Percentiles rank a stretch among this genome's conserved stretches.
These are phyloP conservation scores for Talaromyces ruber DNA, from an alignment of 495 filamentous ascomycete species.

Conservation along the genomic window DNA sequence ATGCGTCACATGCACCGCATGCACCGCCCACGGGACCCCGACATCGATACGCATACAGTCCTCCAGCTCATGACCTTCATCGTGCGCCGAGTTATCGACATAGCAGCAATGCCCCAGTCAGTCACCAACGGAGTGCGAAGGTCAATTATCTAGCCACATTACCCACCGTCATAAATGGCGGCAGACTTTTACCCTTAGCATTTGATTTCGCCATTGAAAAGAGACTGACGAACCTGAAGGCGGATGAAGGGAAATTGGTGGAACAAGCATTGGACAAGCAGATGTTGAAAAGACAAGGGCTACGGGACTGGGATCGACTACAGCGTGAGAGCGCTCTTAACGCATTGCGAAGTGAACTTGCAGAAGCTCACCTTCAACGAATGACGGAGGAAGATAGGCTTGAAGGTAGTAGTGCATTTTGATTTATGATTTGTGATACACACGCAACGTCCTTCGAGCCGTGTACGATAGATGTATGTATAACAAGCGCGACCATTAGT, in stretches of 20 bases:
- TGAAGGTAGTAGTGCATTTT: slow-evolving; percentile 36
- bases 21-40: slow-evolving; percentile 35
- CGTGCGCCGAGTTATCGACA: slow-evolving; percentile 37
- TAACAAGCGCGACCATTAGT: not conserved
- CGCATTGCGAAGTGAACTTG: slow-evolving; percentile 51
- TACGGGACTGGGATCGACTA: slow-evolving; percentile 52
- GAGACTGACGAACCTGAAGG: slow-evolving; percentile 41
- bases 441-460: not conserved
- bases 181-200: slow-evolving; percentile 27
- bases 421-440: not conserved
- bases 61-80: slow-evolving; percentile 19
- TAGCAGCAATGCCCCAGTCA: slow-evolving; percentile 36
- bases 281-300: slow-evolving; percentile 34
- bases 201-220: slow-evolving; percentile 36
- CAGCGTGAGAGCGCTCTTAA: slow-evolving; percentile 52
- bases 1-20: slow-evolving; percentile 11
- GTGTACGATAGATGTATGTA: not conserved
- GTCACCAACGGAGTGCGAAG: slow-evolving; percentile 42
- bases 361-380: slow-evolving; percentile 50
- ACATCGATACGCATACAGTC: slow-evolving; percentile 22
- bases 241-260: slow-evolving; percentile 45
- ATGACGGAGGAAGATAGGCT: slow-evolving; percentile 46
- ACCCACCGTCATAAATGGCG: slow-evolving; percentile 42
- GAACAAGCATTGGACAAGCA: slow-evolving; percentile 50
- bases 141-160: slow-evolving; percentile 43